Evolutionary conservation across 2,329 filamentous ascomycete species (phyloP).

Genomic region (Blumeriella jaapii): DNA sequence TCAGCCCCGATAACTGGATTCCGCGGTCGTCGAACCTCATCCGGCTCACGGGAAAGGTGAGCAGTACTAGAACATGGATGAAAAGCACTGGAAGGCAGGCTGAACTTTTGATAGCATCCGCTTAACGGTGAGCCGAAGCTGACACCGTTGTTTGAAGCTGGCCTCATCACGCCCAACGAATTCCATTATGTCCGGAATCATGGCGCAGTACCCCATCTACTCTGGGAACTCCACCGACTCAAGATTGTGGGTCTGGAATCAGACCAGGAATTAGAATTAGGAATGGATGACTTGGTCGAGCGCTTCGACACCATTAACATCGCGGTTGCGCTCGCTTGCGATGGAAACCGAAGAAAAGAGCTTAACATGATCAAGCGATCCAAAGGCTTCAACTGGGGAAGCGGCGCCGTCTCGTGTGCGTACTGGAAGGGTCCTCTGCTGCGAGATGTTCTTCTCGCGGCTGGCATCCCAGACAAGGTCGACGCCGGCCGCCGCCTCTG

Average conservation of each 20-base stretch:
- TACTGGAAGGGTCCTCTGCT: slow-evolving; percentile 39
- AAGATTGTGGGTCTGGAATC: not conserved
- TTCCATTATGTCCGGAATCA: slow-evolving; percentile 43
- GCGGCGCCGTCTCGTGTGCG: slow-evolving; percentile 35
- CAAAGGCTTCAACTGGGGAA: slow-evolving; percentile 36
- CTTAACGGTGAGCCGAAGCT: slow-evolving; percentile 38
- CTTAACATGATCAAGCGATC: slow-evolving; percentile 35
- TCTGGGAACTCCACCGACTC: slow-evolving; percentile 4
- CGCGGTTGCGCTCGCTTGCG: slow-evolving; percentile 36
- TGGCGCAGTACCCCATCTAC: slow-evolving; percentile 35
- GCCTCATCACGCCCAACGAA: slow-evolving; percentile 33
- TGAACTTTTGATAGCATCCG: slow-evolving; percentile 32
- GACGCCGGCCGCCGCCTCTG: not conserved
- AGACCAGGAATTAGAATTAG: slow-evolving; percentile 17
- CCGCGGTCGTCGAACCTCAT: slow-evolving; percentile 36
- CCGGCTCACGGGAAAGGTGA: slow-evolving; percentile 36
- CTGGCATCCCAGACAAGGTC: slow-evolving; percentile 27
- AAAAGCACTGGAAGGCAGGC: no score
- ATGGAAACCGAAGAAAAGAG: slow-evolving; percentile 40
- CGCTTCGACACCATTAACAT: slow-evolving; percentile 37
- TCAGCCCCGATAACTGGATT: slow-evolving; percentile 42
- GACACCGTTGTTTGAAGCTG: slow-evolving; percentile 26
- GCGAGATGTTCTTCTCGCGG: slow-evolving; percentile 33
- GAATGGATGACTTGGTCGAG: slow-evolving; percentile 33
- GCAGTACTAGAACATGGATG: not conserved